Base-by-base conservation (phyloP, 129 eudicot genomes). In the Tagetes patula region DNA sequence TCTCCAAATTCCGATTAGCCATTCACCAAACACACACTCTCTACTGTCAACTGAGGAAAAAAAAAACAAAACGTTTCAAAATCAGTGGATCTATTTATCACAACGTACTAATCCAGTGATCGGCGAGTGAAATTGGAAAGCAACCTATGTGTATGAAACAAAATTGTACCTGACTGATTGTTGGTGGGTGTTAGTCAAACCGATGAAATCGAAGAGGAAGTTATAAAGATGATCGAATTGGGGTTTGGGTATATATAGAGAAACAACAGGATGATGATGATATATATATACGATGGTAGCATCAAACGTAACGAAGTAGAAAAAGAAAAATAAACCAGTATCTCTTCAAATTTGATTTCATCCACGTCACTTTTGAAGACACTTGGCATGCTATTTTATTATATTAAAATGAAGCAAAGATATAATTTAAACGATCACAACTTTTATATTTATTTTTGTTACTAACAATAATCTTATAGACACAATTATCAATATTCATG, bases 1-100 rank as follows among this genome's bases (percentile, higher is more conserved):
- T 94, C 78, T 90, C 99, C 5, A 93, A 41, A 81, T 86, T 93
- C 80, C 96, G 86, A 65, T 77, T 65, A n/a, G 96, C 87, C 98
- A 94, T 95, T 76, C 55, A 59, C 55, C 59, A 36, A 30, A 39
- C 65, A 39, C 82, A 50, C 66, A n/a, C 66, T 8, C 34, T 3
- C 39, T n/a, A 65, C 10, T 50, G 45, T 46, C 50, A 13, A 45
- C 11, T 6, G 6, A 69, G 5, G 1, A 13, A 71, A 58, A 30
- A 49, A 5, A 39, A 30, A 7, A 6, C 39, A 37, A 9, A 61
- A 46, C 14, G 12, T 8, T 1, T 33, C 6, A 2, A 74, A 49
- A 5, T 75, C 48, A 54, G 39, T 54, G 48, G 47, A 53, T 75
- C 58, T n/a, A 53, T 75, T 47, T n/a, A n/a, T 63, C 42, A 49